Conservation (phyloP, 352 stramenopile species). For the Aphanomyces euteiches region DNA sequence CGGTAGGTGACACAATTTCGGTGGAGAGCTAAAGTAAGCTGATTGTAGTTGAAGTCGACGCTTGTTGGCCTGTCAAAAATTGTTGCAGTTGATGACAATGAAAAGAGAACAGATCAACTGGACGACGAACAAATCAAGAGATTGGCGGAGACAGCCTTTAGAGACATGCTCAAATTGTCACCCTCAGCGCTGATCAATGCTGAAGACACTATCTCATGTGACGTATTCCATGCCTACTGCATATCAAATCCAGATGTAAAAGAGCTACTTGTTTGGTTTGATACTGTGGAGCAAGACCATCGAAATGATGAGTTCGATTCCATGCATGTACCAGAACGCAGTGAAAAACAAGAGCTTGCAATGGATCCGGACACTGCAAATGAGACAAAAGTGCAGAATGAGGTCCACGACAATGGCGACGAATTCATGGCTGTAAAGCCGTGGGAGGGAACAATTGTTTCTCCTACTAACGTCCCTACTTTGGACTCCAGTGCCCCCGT, state of each 20-base stretch:
- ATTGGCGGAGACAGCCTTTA: slow-evolving; percentile 58
- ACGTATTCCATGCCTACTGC: slow-evolving; percentile 76
- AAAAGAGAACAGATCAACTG: slow-evolving; percentile 30
- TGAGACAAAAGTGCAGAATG: slow-evolving; percentile 34
- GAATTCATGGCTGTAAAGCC: slow-evolving; percentile 83
- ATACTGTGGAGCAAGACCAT: slow-evolving; percentile 35
- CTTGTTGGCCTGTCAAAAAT: slow-evolving; percentile 65
- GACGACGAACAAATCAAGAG: slow-evolving; percentile 67
- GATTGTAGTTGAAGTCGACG: slow-evolving; percentile 63
- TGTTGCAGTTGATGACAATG: slow-evolving; percentile 36
- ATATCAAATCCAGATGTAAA: slow-evolving; percentile 55
- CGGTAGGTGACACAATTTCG: slow-evolving; percentile 22
- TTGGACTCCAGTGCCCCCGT: slow-evolving; percentile 56
- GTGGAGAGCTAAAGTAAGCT: neutral
- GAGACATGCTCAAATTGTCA: slow-evolving; percentile 52
- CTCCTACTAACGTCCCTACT: slow-evolving; percentile 52
- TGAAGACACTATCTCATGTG: slow-evolving; percentile 58
- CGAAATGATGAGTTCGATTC: slow-evolving; percentile 15
- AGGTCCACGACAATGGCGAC: slow-evolving; percentile 40
- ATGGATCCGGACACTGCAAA: slow-evolving; percentile 28
- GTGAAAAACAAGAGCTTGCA: slow-evolving; percentile 9
- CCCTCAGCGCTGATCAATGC: slow-evolving; percentile 32
- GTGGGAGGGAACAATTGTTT: slow-evolving; percentile 78
- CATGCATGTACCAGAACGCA: slow-evolving; percentile 1
- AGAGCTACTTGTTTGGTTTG: slow-evolving; percentile 61